phyloP scores from a whole-genome alignment of 805 yeast genomes.

The Lachancea nothofagi region DNA sequence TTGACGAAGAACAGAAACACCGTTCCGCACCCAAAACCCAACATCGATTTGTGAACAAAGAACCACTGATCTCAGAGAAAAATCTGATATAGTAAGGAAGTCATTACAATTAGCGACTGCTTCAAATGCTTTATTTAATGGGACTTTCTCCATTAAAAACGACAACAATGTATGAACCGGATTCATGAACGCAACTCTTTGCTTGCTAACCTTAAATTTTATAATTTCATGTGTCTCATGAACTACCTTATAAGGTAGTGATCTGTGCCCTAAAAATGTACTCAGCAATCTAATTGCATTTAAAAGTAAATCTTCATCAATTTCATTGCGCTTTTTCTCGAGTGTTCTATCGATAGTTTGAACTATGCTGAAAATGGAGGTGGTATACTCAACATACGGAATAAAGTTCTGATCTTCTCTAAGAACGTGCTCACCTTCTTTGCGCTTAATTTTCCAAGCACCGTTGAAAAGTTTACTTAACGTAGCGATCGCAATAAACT shows the following conservation, averaged over 20 bases:
- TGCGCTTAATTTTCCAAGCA: slow-evolving; percentile 49
- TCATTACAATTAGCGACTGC: slow-evolving; percentile 29
- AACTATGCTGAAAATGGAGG: slow-evolving; percentile 40
- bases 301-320: slow-evolving; percentile 16
- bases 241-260: slow-evolving; percentile 22
- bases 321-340: slow-evolving; percentile 14
- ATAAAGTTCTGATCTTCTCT: slow-evolving; percentile 48
- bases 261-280: slow-evolving; percentile 28
- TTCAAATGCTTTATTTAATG: slow-evolving; percentile 20
- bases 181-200: slow-evolving; percentile 51
- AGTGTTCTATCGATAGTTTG: slow-evolving; percentile 33
- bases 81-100: slow-evolving; percentile 47
- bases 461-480: slow-evolving; percentile 55
- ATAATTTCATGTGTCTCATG: slow-evolving; percentile 26
- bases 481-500: slow-evolving; percentile 39
- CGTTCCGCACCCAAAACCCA: slow-evolving; percentile 75
- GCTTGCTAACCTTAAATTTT: slow-evolving; percentile 41
- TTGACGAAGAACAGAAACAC: slow-evolving; percentile 47
- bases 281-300: slow-evolving; percentile 36
- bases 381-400: slow-evolving; percentile 44
- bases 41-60: slow-evolving; percentile 54
- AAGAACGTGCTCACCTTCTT: slow-evolving; percentile 64
- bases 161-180: slow-evolving; percentile 57
- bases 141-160: slow-evolving; percentile 28
- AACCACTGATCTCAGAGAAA: slow-evolving; percentile 54